A percentile compares a stretch with the other conserved stretches of the same genome.
Evolutionary conservation across 2,329 filamentous ascomycete genomes (phyloP).

Genomic region (Trichoderma cornu-damae): DNA sequence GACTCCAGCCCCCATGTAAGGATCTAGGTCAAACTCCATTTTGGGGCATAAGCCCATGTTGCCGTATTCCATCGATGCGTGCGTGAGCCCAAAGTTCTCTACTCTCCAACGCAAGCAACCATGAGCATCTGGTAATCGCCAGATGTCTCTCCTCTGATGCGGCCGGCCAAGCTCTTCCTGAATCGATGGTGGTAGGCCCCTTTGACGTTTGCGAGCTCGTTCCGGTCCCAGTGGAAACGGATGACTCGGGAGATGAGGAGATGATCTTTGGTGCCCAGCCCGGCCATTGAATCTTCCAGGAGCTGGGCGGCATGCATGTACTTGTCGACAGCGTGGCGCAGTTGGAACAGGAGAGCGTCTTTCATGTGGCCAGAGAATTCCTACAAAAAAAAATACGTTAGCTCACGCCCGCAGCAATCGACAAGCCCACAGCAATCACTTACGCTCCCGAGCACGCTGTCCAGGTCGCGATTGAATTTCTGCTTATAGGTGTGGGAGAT

Average conservation of each 20-base stretch:
- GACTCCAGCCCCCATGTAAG: background rate
- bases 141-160: conserved; percentile 78
- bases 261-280: conserved; percentile 79
- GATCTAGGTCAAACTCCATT: background rate
- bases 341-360: conserved; percentile 71
- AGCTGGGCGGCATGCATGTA: conserved; percentile 76
- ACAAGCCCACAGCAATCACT: conserved; percentile 24
- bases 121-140: conserved; percentile 76
- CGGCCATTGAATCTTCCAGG: conserved; percentile 84
- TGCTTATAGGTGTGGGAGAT: conserved; percentile 70
- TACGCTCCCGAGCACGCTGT: conserved; percentile 67
- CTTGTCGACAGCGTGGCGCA: conserved; percentile 72
- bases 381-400: conserved; percentile 33
- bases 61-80: background rate
- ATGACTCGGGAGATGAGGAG: conserved; percentile 74
- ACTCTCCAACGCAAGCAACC: conserved; percentile 60
- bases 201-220: conserved; percentile 70
- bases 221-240: conserved; percentile 75
- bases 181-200: conserved; percentile 70
- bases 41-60: background rate
- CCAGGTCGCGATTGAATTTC: conserved; percentile 65
- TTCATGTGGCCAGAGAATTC: conserved; percentile 93
- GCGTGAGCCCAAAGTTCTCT: background rate
- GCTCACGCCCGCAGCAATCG: background rate
- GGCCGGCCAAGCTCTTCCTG: conserved; percentile 58